phyloP scores from a whole-genome alignment of 192 early-diverging fungal species.

The Podila horticola region DNA sequence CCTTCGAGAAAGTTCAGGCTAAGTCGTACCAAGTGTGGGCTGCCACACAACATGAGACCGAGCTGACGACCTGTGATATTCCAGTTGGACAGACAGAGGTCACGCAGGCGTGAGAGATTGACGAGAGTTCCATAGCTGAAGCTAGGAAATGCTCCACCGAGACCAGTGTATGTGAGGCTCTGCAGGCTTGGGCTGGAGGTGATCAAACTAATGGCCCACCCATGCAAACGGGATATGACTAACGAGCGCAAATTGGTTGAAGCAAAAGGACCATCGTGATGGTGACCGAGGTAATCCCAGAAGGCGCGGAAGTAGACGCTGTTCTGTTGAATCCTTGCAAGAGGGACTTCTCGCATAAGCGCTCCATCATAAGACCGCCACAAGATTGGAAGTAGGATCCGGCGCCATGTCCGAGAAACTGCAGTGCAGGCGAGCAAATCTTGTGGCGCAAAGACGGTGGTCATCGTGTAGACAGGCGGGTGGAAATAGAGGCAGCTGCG shows the following conservation, averaged over 20 bases:
- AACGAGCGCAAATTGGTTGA: slow-evolving; percentile 17
- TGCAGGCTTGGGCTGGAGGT: slow-evolving; percentile 9
- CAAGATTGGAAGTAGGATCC: slow-evolving; percentile 22
- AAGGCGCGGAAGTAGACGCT: slow-evolving; percentile 31
- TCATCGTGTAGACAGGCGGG: not conserved
- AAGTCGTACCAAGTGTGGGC: slow-evolving; percentile 17
- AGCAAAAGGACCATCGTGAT: slow-evolving; percentile 23
- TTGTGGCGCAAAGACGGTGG: slow-evolving; percentile 13
- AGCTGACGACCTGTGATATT: slow-evolving; percentile 16
- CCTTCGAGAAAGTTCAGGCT: slow-evolving; percentile 32
- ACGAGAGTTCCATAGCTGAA: slow-evolving; percentile 3
- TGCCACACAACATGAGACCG: slow-evolving; percentile 9
- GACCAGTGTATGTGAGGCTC: slow-evolving; percentile 26
- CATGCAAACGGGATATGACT: slow-evolving; percentile 19
- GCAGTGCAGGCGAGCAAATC: slow-evolving; percentile 28
- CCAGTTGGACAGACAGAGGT: slow-evolving; percentile 35
- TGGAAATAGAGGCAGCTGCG: slow-evolving; percentile 2
- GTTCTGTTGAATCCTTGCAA: slow-evolving; percentile 2
- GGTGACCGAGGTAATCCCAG: slow-evolving; percentile 21
- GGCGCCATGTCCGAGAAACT: slow-evolving; percentile 23
- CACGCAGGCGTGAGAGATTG: slow-evolving; percentile 7
- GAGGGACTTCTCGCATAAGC: slow-evolving; percentile 22
- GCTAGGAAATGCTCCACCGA: not conserved
- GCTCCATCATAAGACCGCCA: slow-evolving; percentile 29
- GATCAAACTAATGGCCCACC: slow-evolving; percentile 18